phyloP scores from a whole-genome alignment of 2,329 filamentous ascomycete genomes.

The Penicillium sp. region DNA sequence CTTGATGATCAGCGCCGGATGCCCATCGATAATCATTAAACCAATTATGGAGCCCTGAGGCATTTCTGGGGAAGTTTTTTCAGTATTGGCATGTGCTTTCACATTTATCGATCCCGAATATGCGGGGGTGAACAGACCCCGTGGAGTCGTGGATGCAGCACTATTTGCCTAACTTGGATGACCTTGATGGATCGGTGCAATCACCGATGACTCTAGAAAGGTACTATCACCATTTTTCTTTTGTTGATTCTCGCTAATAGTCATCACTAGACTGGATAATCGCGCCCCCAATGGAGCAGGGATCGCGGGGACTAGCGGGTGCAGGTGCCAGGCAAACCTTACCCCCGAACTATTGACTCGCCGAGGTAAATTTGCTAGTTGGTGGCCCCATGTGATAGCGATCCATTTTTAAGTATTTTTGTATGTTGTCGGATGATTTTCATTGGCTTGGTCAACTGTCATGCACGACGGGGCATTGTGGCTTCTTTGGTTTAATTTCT shows the following conservation, averaged over 20 bases:
- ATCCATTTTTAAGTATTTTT: neutral
- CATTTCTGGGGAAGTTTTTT: neutral
- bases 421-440: too few relatives aligned
- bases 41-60: neutral
- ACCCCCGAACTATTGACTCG: neutral
- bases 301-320: slow-evolving; percentile 1
- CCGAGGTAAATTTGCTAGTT: neutral
- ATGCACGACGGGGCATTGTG: neutral
- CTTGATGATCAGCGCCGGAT: neutral
- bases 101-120: neutral
- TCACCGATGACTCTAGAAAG: too few relatives aligned
- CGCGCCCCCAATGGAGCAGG: neutral
- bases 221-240: too few relatives aligned
- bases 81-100: slow-evolving; percentile 1
- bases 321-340: neutral
- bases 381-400: neutral
- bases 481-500: neutral
- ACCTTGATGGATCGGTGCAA: too few relatives aligned
- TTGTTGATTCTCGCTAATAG: neutral
- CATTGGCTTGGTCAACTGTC: neutral
- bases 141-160: neutral
- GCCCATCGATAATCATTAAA: neutral
- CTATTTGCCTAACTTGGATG: neutral
- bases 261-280: neutral
- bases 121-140: neutral